phyloP scores from a whole-genome alignment of 2,329 filamentous ascomycete species.

The Botrytis hyacinthi region DNA sequence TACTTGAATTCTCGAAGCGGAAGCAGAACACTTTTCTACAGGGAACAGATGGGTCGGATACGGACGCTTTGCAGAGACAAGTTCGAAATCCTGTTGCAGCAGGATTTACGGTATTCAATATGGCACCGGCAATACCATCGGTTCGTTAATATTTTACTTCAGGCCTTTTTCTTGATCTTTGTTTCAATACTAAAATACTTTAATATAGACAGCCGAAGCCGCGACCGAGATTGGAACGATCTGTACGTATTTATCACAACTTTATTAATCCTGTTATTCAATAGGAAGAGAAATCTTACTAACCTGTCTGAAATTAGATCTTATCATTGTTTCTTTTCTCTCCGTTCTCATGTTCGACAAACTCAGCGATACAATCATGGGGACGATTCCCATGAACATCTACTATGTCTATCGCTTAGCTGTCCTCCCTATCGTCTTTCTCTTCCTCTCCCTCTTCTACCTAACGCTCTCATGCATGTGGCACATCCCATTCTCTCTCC shows the following conservation, averaged over 20 bases:
- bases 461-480: constrained; percentile 25
- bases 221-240: constrained; percentile 30
- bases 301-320: constrained; percentile 8
- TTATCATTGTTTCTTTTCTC: constrained; percentile 28
- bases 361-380: constrained; percentile 28
- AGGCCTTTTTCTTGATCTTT: not conserved
- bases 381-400: constrained; percentile 21
- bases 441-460: constrained; percentile 27
- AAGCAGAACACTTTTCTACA: constrained; percentile 23
- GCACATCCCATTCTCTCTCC: constrained; percentile 26
- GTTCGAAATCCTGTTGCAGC: constrained; percentile 22
- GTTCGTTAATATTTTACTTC: not conserved
- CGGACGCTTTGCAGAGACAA: constrained; percentile 23
- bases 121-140: constrained; percentile 24
- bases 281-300: not conserved
- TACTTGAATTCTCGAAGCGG: constrained; percentile 24
- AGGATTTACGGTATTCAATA: constrained; percentile 23
- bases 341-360: constrained; percentile 28
- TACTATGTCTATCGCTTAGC: constrained; percentile 27
- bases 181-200: not conserved
- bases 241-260: constrained; percentile 18
- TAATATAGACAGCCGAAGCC: constrained; percentile 23
- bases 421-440: constrained; percentile 23
- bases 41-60: constrained; percentile 16
- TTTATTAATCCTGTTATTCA: not conserved